Base-by-base conservation (phyloP, 2,329 filamentous ascomycete genomes). In the Graphiopsis chlorocephala region DNA sequence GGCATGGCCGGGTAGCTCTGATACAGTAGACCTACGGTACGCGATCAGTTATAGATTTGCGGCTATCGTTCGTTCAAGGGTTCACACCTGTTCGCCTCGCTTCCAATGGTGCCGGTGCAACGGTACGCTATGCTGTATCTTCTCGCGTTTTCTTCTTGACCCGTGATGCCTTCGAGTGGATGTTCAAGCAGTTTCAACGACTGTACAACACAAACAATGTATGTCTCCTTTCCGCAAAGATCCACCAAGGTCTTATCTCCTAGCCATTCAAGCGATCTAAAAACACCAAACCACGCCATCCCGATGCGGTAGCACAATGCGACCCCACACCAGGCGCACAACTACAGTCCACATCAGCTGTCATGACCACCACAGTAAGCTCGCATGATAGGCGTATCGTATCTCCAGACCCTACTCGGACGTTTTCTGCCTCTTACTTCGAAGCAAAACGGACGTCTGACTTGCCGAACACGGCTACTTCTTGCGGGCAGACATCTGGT, bases 281-380 rank as follows among this genome's bases (percentile, higher is more conserved):
- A 45, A 20, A 20, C 50, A 52, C 48, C 48, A 52, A 28, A 52
- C 38, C 50, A 20, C 28, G 28, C 50, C 28, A 50, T 38, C 57
- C 58, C 42, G 33, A 61, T 50, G 45, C 45, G 58, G 58, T 61
- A 52, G 33, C 45, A 45, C 29, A 61, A 61, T 61, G 58, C 58
- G 58, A 48, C 38, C 38, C 38, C 57, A 35, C 29, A 15, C 31
- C 12, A n/a, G 14, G n/a, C 53, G 31, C 47, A 28, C 26, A 50
- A 38, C 53, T 26, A 31, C 53, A 56, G 38, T 38, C 7, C 29
- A 56, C 53, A 53, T 28, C 28, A 28, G 17, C 26, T 53, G 28
- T n/a, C 26, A 29, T n/a, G n/a, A 56, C n/a, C 28, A 29, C 50
- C 50, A 29, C 14, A 20, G 23, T 25, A 50, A 33, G 29, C 56